Evolutionary conservation across 2,329 filamentous ascomycete species (phyloP).

Genomic region (Colletotrichum filicis): DNA sequence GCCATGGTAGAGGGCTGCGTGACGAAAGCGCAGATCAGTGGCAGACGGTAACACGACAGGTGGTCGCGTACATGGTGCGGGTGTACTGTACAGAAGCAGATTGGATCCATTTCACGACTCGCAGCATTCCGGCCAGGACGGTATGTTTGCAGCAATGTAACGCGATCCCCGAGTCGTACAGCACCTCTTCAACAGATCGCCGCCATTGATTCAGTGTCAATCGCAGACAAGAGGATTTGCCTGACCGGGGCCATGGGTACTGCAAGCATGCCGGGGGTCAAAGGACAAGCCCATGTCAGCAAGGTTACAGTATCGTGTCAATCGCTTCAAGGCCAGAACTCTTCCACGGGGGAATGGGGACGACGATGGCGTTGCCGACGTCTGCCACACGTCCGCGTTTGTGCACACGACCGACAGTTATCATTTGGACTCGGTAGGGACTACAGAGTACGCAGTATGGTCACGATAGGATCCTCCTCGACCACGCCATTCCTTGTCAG

Average conservation of each 20-base stretch:
- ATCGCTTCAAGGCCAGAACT: background rate
- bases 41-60: constrained; percentile 9
- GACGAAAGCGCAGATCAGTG: constrained; percentile 18
- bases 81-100: background rate
- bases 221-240: constrained; percentile 1
- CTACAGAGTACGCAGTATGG: background rate
- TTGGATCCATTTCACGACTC: constrained; percentile 18
- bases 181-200: background rate
- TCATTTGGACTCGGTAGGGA: background rate
- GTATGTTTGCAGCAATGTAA: constrained; percentile 21
- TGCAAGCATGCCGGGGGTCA: background rate
- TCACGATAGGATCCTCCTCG: constrained; percentile 12
- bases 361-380: constrained; percentile 18
- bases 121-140: constrained; percentile 4
- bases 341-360: constrained; percentile 3
- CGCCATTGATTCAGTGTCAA: background rate
- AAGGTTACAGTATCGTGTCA: constrained; percentile 2
- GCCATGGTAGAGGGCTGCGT: background rate
- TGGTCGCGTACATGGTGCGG: background rate
- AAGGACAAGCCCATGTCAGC: background rate
- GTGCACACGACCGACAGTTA: constrained; percentile 6
- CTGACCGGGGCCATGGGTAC: background rate
- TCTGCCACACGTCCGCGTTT: constrained; percentile 6
- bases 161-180: constrained; percentile 26
- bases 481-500: constrained; percentile 2